Conservation (phyloP, 2,329 filamentous ascomycete species). For the Fusarium poae region DNA sequence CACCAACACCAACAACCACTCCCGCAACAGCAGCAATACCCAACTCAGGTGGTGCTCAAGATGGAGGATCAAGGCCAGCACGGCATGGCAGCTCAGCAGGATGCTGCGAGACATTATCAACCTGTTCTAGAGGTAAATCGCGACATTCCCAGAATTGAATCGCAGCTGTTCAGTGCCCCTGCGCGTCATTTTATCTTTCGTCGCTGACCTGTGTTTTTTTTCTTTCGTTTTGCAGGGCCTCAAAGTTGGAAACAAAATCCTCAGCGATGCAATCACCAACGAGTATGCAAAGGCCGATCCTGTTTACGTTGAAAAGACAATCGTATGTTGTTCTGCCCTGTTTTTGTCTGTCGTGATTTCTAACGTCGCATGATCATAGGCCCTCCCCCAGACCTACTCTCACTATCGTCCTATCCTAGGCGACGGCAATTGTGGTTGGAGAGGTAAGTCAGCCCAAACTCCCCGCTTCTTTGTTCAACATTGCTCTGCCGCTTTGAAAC, state of each 20-base stretch:
- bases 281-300: slow-evolving; percentile 92
- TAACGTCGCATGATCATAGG: slow-evolving; percentile 61
- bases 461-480: slow-evolving; percentile 22
- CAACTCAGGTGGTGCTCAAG: slow-evolving; percentile 37
- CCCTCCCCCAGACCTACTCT: slow-evolving; percentile 84
- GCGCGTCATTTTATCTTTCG: slow-evolving; percentile 21
- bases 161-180: slow-evolving; percentile 8
- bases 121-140: slow-evolving; percentile 67
- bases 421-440: slow-evolving; percentile 97
- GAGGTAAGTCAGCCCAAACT: slow-evolving; percentile 74
- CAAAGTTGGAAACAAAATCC: slow-evolving; percentile 81
- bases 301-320: slow-evolving; percentile 87
- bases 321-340: slow-evolving; percentile 67
- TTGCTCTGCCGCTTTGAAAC: slow-evolving; percentile 14
- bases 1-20: too few relatives aligned
- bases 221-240: slow-evolving; percentile 72
- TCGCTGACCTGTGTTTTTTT: slow-evolving; percentile 36
- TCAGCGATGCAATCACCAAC: slow-evolving; percentile 80
- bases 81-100: slow-evolving; percentile 70
- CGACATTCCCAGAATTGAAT: not conserved
- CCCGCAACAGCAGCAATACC: slow-evolving; percentile 24
- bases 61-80: slow-evolving; percentile 56
- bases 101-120: slow-evolving; percentile 70
- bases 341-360: slow-evolving; percentile 15
- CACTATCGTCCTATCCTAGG: slow-evolving; percentile 90